Conservation (phyloP, 371 early-diverging fungal species). For the Mortierella sp. region DNA sequence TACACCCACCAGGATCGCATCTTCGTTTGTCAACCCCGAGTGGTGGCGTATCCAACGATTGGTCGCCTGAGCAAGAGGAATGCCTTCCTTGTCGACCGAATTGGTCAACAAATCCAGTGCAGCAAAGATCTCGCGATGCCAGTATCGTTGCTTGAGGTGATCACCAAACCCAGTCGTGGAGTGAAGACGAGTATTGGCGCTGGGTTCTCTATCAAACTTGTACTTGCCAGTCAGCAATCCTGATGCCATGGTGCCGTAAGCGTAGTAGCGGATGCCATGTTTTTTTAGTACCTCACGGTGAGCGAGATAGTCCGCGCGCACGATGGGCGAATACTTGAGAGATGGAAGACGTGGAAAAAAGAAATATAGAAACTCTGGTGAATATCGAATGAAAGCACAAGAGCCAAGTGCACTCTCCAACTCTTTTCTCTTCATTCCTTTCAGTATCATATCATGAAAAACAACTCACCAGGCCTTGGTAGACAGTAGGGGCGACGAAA, state of each 20-base stretch:
- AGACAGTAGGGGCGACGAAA: slow-evolving; percentile 60
- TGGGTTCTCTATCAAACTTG: slow-evolving; percentile 31
- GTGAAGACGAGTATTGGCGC: slow-evolving; percentile 35
- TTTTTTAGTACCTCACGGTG: slow-evolving; percentile 60
- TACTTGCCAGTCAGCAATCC: slow-evolving; percentile 59
- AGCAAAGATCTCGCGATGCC: slow-evolving; percentile 4
- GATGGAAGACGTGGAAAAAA: not conserved
- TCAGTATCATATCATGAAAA: too few relatives aligned
- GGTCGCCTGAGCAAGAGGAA: slow-evolving; percentile 2
- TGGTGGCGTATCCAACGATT: slow-evolving; percentile 11
- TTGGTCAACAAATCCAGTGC: slow-evolving; percentile 3
- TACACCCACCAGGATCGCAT: slow-evolving; percentile 5
- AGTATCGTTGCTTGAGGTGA: not conserved
- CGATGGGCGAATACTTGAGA: slow-evolving; percentile 37
- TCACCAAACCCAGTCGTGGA: slow-evolving; percentile 33
- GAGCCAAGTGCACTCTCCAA: too few relatives aligned
- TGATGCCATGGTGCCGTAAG: slow-evolving; percentile 66
- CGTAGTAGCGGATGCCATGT: slow-evolving; percentile 58
- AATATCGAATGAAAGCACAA: too few relatives aligned
- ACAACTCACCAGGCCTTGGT: slow-evolving; percentile 43
- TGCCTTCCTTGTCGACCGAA: slow-evolving; percentile 1
- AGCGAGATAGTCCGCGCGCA: slow-evolving; percentile 63
- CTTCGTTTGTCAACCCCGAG: slow-evolving; percentile 6
- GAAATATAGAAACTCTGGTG: too few relatives aligned
- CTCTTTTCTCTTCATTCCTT: too few relatives aligned